A percentile compares a stretch with the other conserved stretches of the same genome.
phyloP scores from a whole-genome alignment of 1,284 basidiomycete species.

The Mycena citricolor region DNA sequence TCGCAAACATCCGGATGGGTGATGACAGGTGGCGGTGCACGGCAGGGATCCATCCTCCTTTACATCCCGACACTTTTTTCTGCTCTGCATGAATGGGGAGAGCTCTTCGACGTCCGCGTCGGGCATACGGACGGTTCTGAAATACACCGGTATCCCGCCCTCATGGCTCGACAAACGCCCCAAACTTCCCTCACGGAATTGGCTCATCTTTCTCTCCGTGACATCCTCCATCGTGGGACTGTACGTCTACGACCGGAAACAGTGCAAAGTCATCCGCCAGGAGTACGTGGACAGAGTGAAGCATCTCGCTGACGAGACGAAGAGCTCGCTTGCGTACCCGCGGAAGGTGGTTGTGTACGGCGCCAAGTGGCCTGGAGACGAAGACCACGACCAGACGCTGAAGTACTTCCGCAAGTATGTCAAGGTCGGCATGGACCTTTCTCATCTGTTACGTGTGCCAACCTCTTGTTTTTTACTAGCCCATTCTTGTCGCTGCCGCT shows the following conservation, averaged over 20 bases:
- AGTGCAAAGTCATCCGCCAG: slow-evolving; percentile 76
- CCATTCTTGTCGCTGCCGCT: slow-evolving; percentile 90
- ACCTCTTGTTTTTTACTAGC: slow-evolving; percentile 49
- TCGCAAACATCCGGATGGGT: no score
- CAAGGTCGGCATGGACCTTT: slow-evolving; percentile 64
- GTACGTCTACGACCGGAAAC: slow-evolving; percentile 82
- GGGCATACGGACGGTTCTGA: slow-evolving; percentile 52
- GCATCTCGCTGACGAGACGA: slow-evolving; percentile 67
- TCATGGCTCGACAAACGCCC: slow-evolving; percentile 75
- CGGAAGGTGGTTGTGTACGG: slow-evolving; percentile 88
- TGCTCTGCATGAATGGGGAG: background rate
- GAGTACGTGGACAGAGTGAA: slow-evolving; percentile 82
- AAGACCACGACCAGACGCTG: slow-evolving; percentile 83
- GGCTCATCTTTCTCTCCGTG: slow-evolving; percentile 87
- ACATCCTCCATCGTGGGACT: slow-evolving; percentile 70
- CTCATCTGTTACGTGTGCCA: slow-evolving; percentile 19
- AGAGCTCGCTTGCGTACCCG: slow-evolving; percentile 67
- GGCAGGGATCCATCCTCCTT: no score
- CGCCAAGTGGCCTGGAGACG: slow-evolving; percentile 91
- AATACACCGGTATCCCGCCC: slow-evolving; percentile 68
- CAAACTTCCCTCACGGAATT: slow-evolving; percentile 86
- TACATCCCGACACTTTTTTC: no score
- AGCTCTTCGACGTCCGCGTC: slow-evolving; percentile 33
- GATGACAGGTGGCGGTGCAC: no score
- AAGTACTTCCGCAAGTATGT: slow-evolving; percentile 94